Evolutionary conservation across 495 filamentous ascomycete genomes (phyloP).

Genomic region (Daldinia concentrica): DNA sequence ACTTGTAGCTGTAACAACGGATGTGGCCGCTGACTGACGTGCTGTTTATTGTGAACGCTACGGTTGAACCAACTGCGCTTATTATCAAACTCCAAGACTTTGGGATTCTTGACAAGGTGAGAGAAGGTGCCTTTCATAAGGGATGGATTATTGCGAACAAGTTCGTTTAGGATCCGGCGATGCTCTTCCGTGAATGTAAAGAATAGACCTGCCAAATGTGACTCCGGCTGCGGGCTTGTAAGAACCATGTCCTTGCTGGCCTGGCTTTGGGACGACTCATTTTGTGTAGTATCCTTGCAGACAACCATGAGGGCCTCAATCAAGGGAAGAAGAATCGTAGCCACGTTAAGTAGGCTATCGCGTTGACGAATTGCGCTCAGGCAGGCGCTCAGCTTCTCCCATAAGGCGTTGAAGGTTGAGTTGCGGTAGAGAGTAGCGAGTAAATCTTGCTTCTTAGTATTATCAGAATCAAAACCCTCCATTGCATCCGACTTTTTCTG

Average conservation of each 20-base stretch:
- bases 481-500: conserved; percentile 66
- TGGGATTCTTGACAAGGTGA: conserved; percentile 95
- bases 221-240: conserved; percentile 80
- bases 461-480: conserved; percentile 64
- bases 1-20: conserved; percentile 87
- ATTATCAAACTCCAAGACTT: conserved; percentile 98
- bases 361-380: conserved; percentile 86
- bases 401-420: conserved; percentile 85
- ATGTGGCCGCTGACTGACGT: conserved; percentile 63
- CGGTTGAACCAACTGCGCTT: conserved; percentile 99
- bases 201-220: conserved; percentile 88
- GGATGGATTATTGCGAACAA: conserved; percentile 94
- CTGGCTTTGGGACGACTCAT: conserved; percentile 63
- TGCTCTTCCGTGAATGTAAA: conserved; percentile 99
- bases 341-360: conserved; percentile 95
- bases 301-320: conserved; percentile 99
- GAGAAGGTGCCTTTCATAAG: conserved; percentile 99
- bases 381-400: conserved; percentile 94
- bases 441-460: conserved; percentile 77
- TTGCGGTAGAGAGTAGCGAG: conserved; percentile 89
- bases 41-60: conserved; percentile 82
- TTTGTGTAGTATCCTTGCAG: conserved; percentile 93
- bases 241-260: conserved; percentile 73
- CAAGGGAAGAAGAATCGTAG: conserved; percentile 90
- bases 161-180: conserved; percentile 96